Evolutionary conservation across 2,329 filamentous ascomycete genomes (phyloP).

Genomic region (Proliferodiscus dingleyae): DNA sequence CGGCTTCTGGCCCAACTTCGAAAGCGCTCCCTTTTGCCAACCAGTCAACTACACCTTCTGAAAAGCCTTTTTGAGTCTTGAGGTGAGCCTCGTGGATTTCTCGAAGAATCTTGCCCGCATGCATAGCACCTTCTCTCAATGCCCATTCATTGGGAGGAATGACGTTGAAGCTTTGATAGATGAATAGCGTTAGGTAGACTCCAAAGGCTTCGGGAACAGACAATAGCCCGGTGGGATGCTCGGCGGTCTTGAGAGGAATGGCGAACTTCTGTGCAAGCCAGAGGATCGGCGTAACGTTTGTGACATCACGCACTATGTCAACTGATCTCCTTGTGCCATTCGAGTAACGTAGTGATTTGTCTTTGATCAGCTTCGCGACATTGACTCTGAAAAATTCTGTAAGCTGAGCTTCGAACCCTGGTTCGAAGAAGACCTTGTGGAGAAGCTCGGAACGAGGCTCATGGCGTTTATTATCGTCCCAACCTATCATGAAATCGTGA

Average conservation of each 20-base stretch:
- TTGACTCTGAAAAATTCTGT: slow-evolving; percentile 40
- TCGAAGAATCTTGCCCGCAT: slow-evolving; percentile 35
- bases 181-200: slow-evolving; percentile 40
- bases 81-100: slow-evolving; percentile 41
- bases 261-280: slow-evolving; percentile 46
- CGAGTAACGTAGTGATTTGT: slow-evolving; percentile 42
- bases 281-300: slow-evolving; percentile 57
- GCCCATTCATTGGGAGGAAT: slow-evolving; percentile 44
- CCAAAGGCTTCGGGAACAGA: slow-evolving; percentile 43
- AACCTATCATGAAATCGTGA: slow-evolving; percentile 44
- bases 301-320: slow-evolving; percentile 45
- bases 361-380: slow-evolving; percentile 40
- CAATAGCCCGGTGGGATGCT: slow-evolving; percentile 53
- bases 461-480: slow-evolving; percentile 39
- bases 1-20: slow-evolving; percentile 45
- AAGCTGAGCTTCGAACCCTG: slow-evolving; percentile 39
- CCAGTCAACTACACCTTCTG: slow-evolving; percentile 41
- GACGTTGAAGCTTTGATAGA: slow-evolving; percentile 51
- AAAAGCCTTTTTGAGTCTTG: slow-evolving; percentile 39
- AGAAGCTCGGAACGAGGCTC: slow-evolving; percentile 38
- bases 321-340: slow-evolving; percentile 39
- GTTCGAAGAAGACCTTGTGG: slow-evolving; percentile 41
- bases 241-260: slow-evolving; percentile 56
- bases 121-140: slow-evolving; percentile 40
- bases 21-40: slow-evolving; percentile 44